A percentile compares a stretch with the other conserved stretches of the same genome.
phyloP scores from a whole-genome alignment of 2,329 filamentous ascomycete species.

The Pezicula radicicola region DNA sequence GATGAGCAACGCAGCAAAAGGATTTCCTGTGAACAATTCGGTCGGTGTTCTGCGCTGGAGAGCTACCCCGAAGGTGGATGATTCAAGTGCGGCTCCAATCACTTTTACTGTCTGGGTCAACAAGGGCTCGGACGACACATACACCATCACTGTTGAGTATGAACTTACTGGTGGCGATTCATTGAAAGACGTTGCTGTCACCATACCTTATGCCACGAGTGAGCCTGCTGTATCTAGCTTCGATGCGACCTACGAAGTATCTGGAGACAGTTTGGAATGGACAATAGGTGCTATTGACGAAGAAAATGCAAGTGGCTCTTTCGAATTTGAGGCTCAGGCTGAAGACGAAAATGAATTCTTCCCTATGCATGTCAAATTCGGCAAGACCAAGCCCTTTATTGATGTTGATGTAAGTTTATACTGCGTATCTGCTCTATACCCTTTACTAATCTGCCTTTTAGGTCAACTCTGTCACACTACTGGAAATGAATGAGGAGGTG shows the following conservation, averaged over 20 bases:
- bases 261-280: constrained; percentile 92
- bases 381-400: constrained; percentile 80
- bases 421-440: constrained; percentile 2
- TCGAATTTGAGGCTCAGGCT: constrained; percentile 92
- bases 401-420: constrained; percentile 80
- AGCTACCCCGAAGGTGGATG: constrained; percentile 76
- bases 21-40: constrained; percentile 91
- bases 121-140: constrained; percentile 75
- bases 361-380: constrained; percentile 91
- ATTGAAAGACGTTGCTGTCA: constrained; percentile 80
- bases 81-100: constrained; percentile 79
- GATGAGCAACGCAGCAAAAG: constrained; percentile 81
- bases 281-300: constrained; percentile 83
- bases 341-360: constrained; percentile 94
- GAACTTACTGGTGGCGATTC: constrained; percentile 80
- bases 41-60: constrained; percentile 95
- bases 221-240: constrained; percentile 91
- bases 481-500: constrained; percentile 76
- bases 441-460: constrained; percentile 31
- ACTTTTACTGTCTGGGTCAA: constrained; percentile 98
- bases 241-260: constrained; percentile 91
- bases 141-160: constrained; percentile 92
- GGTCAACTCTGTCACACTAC: constrained; percentile 67
- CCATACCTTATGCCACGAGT: constrained; percentile 79
- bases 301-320: constrained; percentile 78